Percentiles rank a stretch among this genome's conserved stretches.
Evolutionary conservation across 2,329 filamentous ascomycete genomes (phyloP).

Genomic region (Xylaria sp.): DNA sequence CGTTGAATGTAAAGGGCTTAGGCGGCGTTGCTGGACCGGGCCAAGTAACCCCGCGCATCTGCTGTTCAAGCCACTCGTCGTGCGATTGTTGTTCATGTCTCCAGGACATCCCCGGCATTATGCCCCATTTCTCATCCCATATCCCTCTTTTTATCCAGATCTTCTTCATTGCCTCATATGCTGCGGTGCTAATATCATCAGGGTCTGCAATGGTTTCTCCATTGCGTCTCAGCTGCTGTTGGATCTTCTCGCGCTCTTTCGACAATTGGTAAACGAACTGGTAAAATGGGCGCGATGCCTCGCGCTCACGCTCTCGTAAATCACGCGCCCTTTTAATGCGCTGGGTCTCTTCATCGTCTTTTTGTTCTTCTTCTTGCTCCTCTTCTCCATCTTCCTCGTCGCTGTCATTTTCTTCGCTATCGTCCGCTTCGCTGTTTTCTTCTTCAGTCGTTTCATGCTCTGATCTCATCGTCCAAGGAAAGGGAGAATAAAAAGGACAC

Average conservation of each 20-base stretch:
- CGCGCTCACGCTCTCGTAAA: slow-evolving; percentile 20
- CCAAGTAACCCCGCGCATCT: not conserved
- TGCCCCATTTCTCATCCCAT: slow-evolving; percentile 34
- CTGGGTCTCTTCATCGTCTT: not conserved
- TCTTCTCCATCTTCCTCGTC: not conserved
- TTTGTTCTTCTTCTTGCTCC: not conserved
- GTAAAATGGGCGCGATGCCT: slow-evolving; percentile 32
- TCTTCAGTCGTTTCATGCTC: not conserved
- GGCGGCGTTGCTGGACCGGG: not conserved
- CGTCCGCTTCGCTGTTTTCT: not conserved
- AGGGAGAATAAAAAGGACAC: not conserved
- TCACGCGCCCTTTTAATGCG: not conserved
- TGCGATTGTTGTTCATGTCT: slow-evolving; percentile 30
- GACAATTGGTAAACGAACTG: slow-evolving; percentile 34
- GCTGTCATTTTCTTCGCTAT: no score
- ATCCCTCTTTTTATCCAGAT: slow-evolving; percentile 22
- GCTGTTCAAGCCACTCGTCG: slow-evolving; percentile 9
- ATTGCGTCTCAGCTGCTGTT: not conserved
- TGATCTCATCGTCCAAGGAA: no score
- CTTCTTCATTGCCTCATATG: slow-evolving; percentile 25
- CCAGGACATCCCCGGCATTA: slow-evolving; percentile 37
- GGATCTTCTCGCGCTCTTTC: slow-evolving; percentile 20
- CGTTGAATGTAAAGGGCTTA: not conserved
- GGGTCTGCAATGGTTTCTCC: slow-evolving; percentile 2
- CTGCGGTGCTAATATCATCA: slow-evolving; percentile 27